phyloP scores from a whole-genome alignment of 495 filamentous ascomycete genomes.

The Aspergillus sclerotioniger region DNA sequence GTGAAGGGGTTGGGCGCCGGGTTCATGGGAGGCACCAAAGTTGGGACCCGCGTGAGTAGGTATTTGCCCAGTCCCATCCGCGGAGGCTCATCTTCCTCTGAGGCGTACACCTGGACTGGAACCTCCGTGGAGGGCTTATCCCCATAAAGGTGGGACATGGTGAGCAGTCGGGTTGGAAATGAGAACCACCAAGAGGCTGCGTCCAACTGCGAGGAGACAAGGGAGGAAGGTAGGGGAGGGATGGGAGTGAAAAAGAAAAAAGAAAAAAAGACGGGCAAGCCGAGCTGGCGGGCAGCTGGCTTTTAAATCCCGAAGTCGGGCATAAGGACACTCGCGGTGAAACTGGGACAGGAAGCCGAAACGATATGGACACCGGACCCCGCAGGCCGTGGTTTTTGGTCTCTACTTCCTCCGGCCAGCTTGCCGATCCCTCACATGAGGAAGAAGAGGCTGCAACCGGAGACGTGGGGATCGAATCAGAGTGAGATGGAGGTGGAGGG shows the following conservation, averaged over 20 bases:
- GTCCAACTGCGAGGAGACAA: neutral
- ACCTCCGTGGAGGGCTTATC: slow-evolving; percentile 2
- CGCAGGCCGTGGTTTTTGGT: neutral
- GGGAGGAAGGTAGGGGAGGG: neutral
- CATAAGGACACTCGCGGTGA: neutral
- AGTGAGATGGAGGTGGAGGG: neutral
- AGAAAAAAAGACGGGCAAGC: neutral
- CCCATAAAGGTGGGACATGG: slow-evolving; percentile 12
- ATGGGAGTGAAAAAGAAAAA: neutral
- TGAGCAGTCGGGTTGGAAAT: neutral
- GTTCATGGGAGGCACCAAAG: slow-evolving; percentile 73
- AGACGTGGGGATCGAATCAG: neutral
- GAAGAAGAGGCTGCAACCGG: neutral
- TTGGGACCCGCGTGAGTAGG: slow-evolving; percentile 65
- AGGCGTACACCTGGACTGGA: neutral
- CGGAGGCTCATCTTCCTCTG: slow-evolving; percentile 31
- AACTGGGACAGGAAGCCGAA: neutral
- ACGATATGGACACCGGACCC: neutral
- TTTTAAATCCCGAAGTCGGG: slow-evolving; percentile 1
- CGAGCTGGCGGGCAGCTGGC: neutral
- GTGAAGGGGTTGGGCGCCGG: slow-evolving; percentile 77
- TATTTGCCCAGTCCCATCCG: slow-evolving; percentile 61
- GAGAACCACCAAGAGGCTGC: neutral
- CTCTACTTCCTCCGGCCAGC: neutral
- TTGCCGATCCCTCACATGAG: slow-evolving; percentile 7